Base-by-base conservation (phyloP, 169 alveolate genomes). In the Cryptosporidium sp. region DNA sequence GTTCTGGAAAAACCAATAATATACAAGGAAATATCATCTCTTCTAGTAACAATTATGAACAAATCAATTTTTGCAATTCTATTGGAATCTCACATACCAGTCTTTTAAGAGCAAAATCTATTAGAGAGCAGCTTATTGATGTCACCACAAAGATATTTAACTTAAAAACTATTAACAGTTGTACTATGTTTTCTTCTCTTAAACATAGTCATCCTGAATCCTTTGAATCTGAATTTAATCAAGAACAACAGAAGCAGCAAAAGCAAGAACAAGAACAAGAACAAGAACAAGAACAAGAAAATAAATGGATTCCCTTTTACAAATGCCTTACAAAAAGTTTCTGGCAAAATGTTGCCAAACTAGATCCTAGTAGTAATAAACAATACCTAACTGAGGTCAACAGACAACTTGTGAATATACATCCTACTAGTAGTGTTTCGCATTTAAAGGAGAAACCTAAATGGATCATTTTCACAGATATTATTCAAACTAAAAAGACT, bases 401-500 rank as follows among this genome's bases (percentile, higher is more conserved):
- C 8, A 92, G 86, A 56, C 75, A 92, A 56, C 62, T 87, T 44
- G 93, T 94, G 23, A 72, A 89, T 29, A 72, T 94, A 16, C 97
- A 95, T 56, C 97, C 96, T 14, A 93, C 95, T 18, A 91, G 95
- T 61, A 93, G 94, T 26, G 85, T 94, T 35, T 91, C 85, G 8
- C 62, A 68, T 31, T 39, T 62, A 37, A 87, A 85, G 68, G 73
- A 87, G 18, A 92, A 89, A 75, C 96, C 97, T 1, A 87, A 96
- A 29, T 95, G 94, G 93, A 75, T 97, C 23, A 87, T 96, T 37
- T 97, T 91, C 85, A 94, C 96, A 53, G 99, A 97, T 91, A 93
- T 97, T 33, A 93, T 96, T 8, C 85, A 93, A 62, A 97, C 99
- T 1, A 94, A 94, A 31, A 94, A 96, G 85, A 94, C 94, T 21